Base-by-base conservation (phyloP, 192 early-diverging fungal species). In the Jimgerdemannia flammicorona region DNA sequence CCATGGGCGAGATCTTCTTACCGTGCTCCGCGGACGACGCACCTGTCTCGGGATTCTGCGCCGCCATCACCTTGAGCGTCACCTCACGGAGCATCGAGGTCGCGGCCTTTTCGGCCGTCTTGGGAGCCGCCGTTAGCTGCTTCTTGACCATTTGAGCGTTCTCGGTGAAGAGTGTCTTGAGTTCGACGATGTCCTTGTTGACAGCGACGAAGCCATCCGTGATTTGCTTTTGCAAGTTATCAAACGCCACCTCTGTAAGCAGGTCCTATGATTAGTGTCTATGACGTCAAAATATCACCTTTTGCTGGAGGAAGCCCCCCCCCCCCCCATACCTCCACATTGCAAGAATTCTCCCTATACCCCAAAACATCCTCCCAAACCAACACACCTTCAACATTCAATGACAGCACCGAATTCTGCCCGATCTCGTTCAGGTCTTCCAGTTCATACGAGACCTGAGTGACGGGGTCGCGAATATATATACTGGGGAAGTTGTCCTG, bases 401-500 rank as follows among this genome's bases (percentile, higher is more conserved):
- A 70, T 8, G 85, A 82, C 39, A 90, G 73, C 18, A 83, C 84
- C 0, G 90, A 84, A 10, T 88, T 90, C 69, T 88, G 75, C 17
- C 79, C 83, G 18, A 93, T 90, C 59, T 93, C 90, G 0, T 64
- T 54, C 42, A 90, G 77, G 66, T 92, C 87, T 64, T 91, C 87
- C 3, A 93, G 83, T 74, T 93, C 90, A 71, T 93, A 92, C 39
- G 86, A 84, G 42, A 92, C 80, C 18, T 81, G 81, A 0, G 80
- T 67, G 18, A 79, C 72, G 0, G 85, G 75, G 71, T 93, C 90
- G 39, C 84, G 84, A 63, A 93, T 88, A 70, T 93, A 93, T 9
- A 93, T 89, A 29, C 82, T 82, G 0, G 92, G 91, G 68, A 93
- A 86, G 64, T 89, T 84, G 9, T 89, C 78, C 72, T 91, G 86